Percentiles rank a stretch among this genome's conserved stretches.
These are phyloP conservation scores for Pleurotus eryngii DNA, from an alignment of 768 basidiomycete species.

Conservation along the genomic window DNA sequence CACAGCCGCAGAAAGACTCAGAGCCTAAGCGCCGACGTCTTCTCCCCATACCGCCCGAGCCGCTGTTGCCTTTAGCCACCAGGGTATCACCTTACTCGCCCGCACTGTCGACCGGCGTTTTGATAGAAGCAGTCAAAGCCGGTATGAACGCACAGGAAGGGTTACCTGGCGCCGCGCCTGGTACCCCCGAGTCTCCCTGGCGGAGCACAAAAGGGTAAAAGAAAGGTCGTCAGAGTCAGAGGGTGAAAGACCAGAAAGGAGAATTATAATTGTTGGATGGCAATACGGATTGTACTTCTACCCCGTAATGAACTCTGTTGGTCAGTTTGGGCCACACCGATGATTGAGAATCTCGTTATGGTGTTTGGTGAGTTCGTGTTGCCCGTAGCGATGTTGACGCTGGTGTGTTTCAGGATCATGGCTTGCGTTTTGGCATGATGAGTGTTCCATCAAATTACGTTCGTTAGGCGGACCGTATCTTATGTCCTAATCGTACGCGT, in stretches of 20 bases:
- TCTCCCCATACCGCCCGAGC: constrained; percentile 69
- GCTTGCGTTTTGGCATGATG: too few species aligned
- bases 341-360: too few species aligned
- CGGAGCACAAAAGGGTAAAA: constrained; percentile 64
- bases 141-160: constrained; percentile 71
- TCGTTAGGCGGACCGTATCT: too few species aligned
- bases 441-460: too few species aligned
- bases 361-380: too few species aligned
- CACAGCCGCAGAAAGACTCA: constrained; percentile 21
- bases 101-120: constrained; percentile 68
- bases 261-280: neutral
- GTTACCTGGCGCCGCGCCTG: constrained; percentile 31
- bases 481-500: too few species aligned
- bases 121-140: constrained; percentile 82
- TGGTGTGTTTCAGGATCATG: too few species aligned
- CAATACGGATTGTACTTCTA: neutral
- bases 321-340: too few species aligned
- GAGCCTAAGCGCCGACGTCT: constrained; percentile 39
- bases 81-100: constrained; percentile 83
- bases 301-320: neutral
- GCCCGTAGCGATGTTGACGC: too few species aligned
- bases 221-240: constrained; percentile 76
- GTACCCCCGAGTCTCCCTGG: constrained; percentile 27
- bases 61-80: constrained; percentile 66
- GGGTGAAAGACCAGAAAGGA: constrained; percentile 23